Evolutionary conservation across 495 filamentous ascomycete genomes (phyloP).

Genomic region (Xylaria longipes): DNA sequence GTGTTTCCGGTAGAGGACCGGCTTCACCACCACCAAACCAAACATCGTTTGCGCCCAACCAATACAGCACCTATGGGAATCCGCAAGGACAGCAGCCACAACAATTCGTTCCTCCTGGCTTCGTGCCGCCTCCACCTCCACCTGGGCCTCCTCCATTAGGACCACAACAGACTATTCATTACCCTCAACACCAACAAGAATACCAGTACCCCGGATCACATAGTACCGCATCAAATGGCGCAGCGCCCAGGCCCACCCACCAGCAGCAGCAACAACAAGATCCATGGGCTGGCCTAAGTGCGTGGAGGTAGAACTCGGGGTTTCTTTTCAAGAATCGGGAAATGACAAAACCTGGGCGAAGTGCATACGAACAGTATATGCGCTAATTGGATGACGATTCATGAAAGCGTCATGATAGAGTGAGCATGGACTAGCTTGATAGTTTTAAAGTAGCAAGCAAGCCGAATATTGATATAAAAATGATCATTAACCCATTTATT

Average conservation of each 20-base stretch:
- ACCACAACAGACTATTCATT: conserved; percentile 68
- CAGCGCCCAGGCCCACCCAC: conserved; percentile 47
- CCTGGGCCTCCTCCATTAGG: conserved; percentile 79
- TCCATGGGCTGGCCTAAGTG: conserved; percentile 87
- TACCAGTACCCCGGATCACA: conserved; percentile 44
- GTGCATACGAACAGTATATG: neutral
- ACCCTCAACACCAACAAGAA: conserved; percentile 55
- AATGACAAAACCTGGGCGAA: neutral
- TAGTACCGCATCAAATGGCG: conserved; percentile 43
- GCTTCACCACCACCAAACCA: conserved; percentile 62
- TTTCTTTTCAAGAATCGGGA: neutral
- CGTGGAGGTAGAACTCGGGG: conserved; percentile 71
- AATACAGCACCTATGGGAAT: conserved; percentile 56
- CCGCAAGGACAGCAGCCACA: conserved; percentile 45
- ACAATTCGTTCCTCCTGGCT: conserved; percentile 74
- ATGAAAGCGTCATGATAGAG: conserved; percentile 11
- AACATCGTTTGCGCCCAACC: conserved; percentile 49
- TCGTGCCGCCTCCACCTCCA: conserved; percentile 90
- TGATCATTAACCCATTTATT: neutral
- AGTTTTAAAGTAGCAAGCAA: conserved; percentile 4
- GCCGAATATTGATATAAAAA: neutral
- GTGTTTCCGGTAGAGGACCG: conserved; percentile 48
- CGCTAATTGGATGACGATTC: conserved; percentile 16
- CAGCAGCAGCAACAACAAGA: conserved; percentile 52
- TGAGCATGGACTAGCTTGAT: neutral